These are phyloP conservation scores for Lipomyces orientalis DNA, from an alignment of 805 yeast species.

Conservation along the genomic window DNA sequence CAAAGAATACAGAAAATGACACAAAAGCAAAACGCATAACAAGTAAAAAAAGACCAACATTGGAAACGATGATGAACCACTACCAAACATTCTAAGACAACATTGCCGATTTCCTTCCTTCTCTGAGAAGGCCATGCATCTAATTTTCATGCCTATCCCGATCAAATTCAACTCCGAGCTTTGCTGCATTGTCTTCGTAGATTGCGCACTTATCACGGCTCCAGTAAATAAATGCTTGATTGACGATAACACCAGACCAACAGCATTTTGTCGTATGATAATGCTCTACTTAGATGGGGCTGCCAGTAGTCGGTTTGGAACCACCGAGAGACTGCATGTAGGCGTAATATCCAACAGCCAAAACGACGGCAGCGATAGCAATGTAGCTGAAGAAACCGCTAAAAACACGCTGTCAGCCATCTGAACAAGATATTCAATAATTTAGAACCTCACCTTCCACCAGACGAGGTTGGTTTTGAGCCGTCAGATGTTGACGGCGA, in stretches of 20 bases:
- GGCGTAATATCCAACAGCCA: constrained; percentile 16
- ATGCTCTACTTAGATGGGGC: background rate
- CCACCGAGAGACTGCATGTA: constrained; percentile 11
- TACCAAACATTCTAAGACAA: background rate
- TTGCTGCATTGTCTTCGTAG: background rate
- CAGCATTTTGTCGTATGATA: background rate
- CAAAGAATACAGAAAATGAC: background rate
- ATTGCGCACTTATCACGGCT: background rate
- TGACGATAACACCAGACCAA: background rate
- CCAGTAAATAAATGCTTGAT: background rate
- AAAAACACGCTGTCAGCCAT: background rate
- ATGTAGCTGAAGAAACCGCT: constrained; percentile 16
- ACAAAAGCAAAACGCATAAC: background rate
- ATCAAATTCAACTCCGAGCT: background rate
- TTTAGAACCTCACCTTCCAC: constrained; percentile 11
- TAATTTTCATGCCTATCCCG: background rate
- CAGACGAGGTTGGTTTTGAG: background rate
- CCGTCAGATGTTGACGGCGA: background rate
- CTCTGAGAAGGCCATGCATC: background rate
- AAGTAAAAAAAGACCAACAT: background rate
- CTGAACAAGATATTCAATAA: background rate
- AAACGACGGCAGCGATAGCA: constrained; percentile 15
- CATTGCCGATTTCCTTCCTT: background rate
- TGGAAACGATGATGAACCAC: background rate
- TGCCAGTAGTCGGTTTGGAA: background rate